Conservation (phyloP, 2,329 filamentous ascomycete genomes). For the Dichotomopilus funicola region DNA sequence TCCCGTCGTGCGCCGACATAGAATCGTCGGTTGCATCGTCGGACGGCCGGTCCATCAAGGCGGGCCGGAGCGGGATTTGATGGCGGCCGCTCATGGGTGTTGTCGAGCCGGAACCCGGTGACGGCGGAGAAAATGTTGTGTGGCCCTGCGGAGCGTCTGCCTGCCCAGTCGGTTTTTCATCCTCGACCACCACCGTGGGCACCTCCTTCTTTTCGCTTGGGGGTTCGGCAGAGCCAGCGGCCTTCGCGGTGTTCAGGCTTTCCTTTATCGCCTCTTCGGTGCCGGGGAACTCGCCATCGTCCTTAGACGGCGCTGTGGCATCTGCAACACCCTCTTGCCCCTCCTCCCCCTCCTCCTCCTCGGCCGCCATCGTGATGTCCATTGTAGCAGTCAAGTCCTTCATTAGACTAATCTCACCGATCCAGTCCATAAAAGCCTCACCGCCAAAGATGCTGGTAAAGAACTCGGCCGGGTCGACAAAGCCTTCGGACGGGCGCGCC, state of each 20-base stretch:
- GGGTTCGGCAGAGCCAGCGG: slow-evolving; percentile 24
- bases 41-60: slow-evolving; percentile 75
- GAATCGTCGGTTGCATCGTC: slow-evolving; percentile 71
- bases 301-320: slow-evolving; percentile 30
- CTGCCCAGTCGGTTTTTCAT: slow-evolving; percentile 25
- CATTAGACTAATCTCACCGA: slow-evolving; percentile 97
- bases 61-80: slow-evolving; percentile 70
- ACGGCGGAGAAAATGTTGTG: slow-evolving; percentile 24
- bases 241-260: slow-evolving; percentile 40
- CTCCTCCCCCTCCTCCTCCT: slow-evolving; percentile 59
- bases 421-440: slow-evolving; percentile 91
- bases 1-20: slow-evolving; percentile 52
- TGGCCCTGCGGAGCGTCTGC: slow-evolving; percentile 13
- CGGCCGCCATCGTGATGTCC: slow-evolving; percentile 87
- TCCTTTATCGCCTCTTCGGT: slow-evolving; percentile 51
- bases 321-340: slow-evolving; percentile 25
- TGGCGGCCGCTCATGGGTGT: slow-evolving; percentile 32
- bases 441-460: slow-evolving; percentile 98
- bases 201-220: slow-evolving; percentile 26
- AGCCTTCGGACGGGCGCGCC: slow-evolving; percentile 83
- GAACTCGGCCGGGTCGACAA: slow-evolving; percentile 94
- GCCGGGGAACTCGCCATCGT: slow-evolving; percentile 47
- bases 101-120: slow-evolving; percentile 34
- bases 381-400: slow-evolving; percentile 97
- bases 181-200: slow-evolving; percentile 36